These are phyloP conservation scores for Aspergillus clavatus DNA, from an alignment of 2,329 filamentous ascomycete species.

Conservation along the genomic window DNA sequence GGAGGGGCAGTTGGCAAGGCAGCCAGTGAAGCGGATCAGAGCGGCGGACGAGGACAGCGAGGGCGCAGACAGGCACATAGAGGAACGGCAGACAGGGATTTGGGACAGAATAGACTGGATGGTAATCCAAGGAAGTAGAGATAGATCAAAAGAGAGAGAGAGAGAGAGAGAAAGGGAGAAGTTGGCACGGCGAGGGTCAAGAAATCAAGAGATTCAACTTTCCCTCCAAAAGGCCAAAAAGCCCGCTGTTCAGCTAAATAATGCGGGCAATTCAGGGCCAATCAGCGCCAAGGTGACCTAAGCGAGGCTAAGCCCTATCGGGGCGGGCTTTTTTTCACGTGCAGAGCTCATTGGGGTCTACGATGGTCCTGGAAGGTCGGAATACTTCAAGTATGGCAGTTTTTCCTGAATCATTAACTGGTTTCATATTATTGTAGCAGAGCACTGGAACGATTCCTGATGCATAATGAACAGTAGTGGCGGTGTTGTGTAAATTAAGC, in stretches of 20 bases:
- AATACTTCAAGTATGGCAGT: no score
- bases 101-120: no score
- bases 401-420: no score
- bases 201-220: neutral
- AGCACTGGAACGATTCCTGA: no score
- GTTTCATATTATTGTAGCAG: no score
- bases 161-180: conserved; percentile 4
- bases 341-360: conserved; percentile 16
- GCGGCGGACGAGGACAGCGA: conserved; percentile 25
- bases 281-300: conserved; percentile 1
- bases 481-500: no score
- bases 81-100: conserved; percentile 24
- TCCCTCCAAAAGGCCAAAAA: neutral
- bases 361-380: no score
- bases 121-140: no score
- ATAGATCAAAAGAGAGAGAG: conserved; percentile 4
- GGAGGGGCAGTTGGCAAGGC: conserved; percentile 19
- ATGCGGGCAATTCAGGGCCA: neutral
- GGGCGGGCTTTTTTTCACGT: conserved; percentile 14
- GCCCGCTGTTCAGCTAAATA: neutral
- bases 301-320: conserved; percentile 6
- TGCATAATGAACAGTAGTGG: no score
- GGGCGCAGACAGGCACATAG: conserved; percentile 36
- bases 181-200: neutral
- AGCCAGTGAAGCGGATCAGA: conserved; percentile 25